Evolutionary conservation across 495 filamentous ascomycete species (phyloP), one percentile per base, ranked within the genome.

Genomic region (Pyrenula aspistea): DNA sequence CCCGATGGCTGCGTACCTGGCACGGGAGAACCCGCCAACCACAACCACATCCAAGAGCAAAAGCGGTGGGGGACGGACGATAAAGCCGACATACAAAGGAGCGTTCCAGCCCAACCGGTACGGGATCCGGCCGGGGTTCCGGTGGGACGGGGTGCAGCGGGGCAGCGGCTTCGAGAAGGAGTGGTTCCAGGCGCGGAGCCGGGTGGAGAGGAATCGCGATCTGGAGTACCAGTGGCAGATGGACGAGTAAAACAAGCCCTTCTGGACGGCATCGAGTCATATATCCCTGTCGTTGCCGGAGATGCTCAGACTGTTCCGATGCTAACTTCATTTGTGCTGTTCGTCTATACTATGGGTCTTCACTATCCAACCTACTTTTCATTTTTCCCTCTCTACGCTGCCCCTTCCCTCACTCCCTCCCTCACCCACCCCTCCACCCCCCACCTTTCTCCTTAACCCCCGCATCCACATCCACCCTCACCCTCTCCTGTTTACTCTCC

Each of bases 81-180:
- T 88, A 48, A 84, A 77, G 62, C 88, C 89, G 53, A 63, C 90
- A 21, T 99, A 96, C 68, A 73, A 82, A 59, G 93, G 92, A 0
- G 73, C 83, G 0, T 87, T 83, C 55, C 71, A 82, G 69, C 93
- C 93, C 59, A 99, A 99, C 82, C 78, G 93, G 56, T 97, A 96
- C 77, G 88, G 89, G 19, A 97, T 97, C 59, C 72, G 84, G 59
- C 93, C 93, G 1, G 94, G 93, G 8, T 85, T 95, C 74, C 72
- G 86, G 62, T 99, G 93, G 93, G 93, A 99, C 81, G 94, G 94
- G 12, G 94, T 98, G 48, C 94, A 98, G 80, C 76, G 93, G 61
- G 77, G 86, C 21, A 98, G 88, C 76, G 91, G 92, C 49, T 97
- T 95, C 66, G 93, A 98, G 75, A 88, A 81, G 70, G 89, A 96